Base-by-base conservation (phyloP, 805 yeast genomes). In the Kluyveromyces nonfermentans region DNA sequence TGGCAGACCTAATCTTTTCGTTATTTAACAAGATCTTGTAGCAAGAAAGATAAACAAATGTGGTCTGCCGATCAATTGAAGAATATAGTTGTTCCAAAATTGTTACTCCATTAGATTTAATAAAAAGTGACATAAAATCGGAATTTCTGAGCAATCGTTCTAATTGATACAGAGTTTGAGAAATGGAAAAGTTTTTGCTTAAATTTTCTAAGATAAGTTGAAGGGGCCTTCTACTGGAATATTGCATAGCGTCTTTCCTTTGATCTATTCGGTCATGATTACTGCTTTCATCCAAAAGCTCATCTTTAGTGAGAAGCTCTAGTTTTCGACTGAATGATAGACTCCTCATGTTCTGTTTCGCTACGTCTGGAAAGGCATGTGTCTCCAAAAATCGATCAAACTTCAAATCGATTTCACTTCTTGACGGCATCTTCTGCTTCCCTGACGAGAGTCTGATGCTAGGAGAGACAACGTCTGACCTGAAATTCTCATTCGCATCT, bases 291-390 rank as follows among this genome's bases (percentile, higher is more conserved):
- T n/a, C n/a, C n/a, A n/a, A n/a, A n/a, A n/a, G n/a, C 2, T 41
- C 37, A 8, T 46, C 43, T 33, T 50, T 56, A 43, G 61, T 56
- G 9, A 60, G 47, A 22, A 60, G 46, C 16, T 55, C 59, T 63
- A 64, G 59, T 48, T 60, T 60, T 36, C 64, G 53, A 31, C 46
- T 46, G 30, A 41, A 40, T 2, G 63, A 53, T 10, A 57, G 48
- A 34, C 37, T 47, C 31, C 50, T 46, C 31, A 57, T 40, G 38
- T 53, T 55, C 15, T 49, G 45, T 15, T 52, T 50, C 4, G 62
- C 58, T 15, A 53, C 54, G 55, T 63, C 59, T 36, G 55, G 56
- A 43, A 54, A 55, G 2, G 53, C 51, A 28, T 56, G 53, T 46
- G 52, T 54, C 21, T 53, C 43, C 35, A 59, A 39, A 22, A 59